Conservation (phyloP, 371 early-diverging fungal genomes). For the Mortierella sp. region DNA sequence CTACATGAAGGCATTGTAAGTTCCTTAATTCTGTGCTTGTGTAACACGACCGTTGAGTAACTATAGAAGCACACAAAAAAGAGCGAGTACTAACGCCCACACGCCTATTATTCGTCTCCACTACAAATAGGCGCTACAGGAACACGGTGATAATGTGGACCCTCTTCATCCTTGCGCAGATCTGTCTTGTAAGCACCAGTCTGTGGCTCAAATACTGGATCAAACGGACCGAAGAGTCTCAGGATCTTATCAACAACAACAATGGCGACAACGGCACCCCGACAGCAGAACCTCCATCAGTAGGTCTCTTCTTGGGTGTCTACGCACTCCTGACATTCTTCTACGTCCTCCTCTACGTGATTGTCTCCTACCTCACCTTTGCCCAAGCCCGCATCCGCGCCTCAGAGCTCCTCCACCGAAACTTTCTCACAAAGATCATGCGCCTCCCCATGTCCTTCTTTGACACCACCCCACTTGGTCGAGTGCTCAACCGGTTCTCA, state of each 20-base stretch:
- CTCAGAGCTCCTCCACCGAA: slow-evolving; percentile 59
- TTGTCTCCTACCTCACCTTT: slow-evolving; percentile 51
- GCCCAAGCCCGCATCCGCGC: slow-evolving; percentile 62
- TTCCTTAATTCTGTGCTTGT: background rate
- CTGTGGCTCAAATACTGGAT: slow-evolving; percentile 54
- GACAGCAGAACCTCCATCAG: background rate
- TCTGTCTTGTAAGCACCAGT: slow-evolving; percentile 28
- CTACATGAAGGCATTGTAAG: slow-evolving; percentile 37
- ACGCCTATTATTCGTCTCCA: background rate
- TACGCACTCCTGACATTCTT: slow-evolving; percentile 28
- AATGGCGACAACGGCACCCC: background rate
- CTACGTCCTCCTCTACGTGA: slow-evolving; percentile 36
- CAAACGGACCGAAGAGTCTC: slow-evolving; percentile 14
- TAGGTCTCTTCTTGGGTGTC: slow-evolving; percentile 31
- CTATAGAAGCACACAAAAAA: no score
- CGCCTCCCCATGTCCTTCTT: slow-evolving; percentile 80
- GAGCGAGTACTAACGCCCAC: background rate
- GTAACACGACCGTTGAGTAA: no score
- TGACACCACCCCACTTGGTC: slow-evolving; percentile 85
- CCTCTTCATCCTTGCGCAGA: slow-evolving; percentile 31
- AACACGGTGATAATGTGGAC: background rate
- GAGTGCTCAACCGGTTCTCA: slow-evolving; percentile 90
- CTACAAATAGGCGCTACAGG: slow-evolving; percentile 10
- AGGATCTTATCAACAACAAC: background rate
- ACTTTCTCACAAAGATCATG: slow-evolving; percentile 64